Evolutionary conservation across 192 early-diverging fungal species (phyloP), one percentile per base, ranked within the genome.

Genomic region (Umbelopsis vinacea): DNA sequence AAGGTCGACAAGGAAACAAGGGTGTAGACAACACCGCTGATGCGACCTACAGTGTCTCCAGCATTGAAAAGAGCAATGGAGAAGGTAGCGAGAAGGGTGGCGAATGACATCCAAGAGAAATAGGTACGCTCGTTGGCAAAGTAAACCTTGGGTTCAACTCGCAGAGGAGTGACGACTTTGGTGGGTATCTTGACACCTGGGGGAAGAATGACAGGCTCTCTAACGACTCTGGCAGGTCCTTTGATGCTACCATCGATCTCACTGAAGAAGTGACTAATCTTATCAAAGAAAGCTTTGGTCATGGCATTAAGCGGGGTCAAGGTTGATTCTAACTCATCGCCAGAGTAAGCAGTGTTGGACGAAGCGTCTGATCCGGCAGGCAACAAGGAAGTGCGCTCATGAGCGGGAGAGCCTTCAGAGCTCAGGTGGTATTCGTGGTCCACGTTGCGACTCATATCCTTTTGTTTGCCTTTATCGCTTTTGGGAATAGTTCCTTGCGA

Each of bases 111-210:
- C 94, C 94, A 95, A 22, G 87, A 83, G 47, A 95, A 83, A 76
- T 93, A 95, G 0, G 93, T 94, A 47, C 94, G 84, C 78, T 95
- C 94, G 70, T 95, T 95, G 48, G 93, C 93, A 80, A 95, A 92
- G 67, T 89, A 94, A 8, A 93, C 90, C 82, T 95, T 95, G 15
- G 94, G 91, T 70, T 95, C 94, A 14, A 94, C 89, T 48, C 91
- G 86, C 21, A 92, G 77, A 9, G 89, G 82, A 23, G 81, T 84
- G 3, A 72, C 69, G 17, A 83, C 60, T 66, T 84, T 86, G 72
- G 81, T 82, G 21, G 82, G 87, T 4, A 76, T 29, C 33, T 60
- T 72, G 35, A 83, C 69, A 54, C 72, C 79, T 50, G 76, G 76
- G 52, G 82, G 79, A 19, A 80, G 48, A 33, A 73, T 68, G 1